Conservation (phyloP, 2,329 filamentous ascomycete genomes). For the Esteya vermicola region DNA sequence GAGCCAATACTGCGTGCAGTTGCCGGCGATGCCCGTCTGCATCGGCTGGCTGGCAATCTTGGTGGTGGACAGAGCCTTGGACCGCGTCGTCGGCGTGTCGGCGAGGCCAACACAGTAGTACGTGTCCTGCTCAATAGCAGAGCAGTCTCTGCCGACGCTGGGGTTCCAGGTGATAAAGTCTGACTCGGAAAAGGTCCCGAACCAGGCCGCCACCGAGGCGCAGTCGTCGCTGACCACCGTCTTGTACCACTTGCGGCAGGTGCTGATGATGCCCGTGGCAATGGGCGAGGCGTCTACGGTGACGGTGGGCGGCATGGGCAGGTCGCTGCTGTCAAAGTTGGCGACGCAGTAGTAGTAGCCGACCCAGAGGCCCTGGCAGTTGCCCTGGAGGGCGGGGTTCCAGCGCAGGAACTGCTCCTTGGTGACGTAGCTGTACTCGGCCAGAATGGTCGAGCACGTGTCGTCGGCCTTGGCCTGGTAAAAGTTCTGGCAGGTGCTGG, state of each 20-base stretch:
- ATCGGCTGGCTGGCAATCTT: neutral
- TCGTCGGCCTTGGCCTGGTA: neutral
- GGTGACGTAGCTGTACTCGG: neutral
- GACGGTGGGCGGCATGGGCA: neutral
- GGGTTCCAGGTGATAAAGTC: slow-evolving; percentile 1
- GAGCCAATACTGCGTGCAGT: slow-evolving; percentile 5
- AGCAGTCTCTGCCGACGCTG: neutral
- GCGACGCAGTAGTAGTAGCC: slow-evolving; percentile 1
- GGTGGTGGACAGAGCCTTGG: neutral
- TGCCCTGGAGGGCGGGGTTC: neutral
- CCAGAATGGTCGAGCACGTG: neutral
- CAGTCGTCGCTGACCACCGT: neutral
- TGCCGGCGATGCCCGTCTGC: slow-evolving; percentile 1
- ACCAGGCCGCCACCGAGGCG: neutral
- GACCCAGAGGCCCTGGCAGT: neutral
- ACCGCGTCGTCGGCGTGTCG: neutral
- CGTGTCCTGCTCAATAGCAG: neutral
- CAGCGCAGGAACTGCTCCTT: neutral
- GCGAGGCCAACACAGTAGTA: slow-evolving; percentile 1
- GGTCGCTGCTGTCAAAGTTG: neutral
- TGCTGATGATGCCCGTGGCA: neutral
- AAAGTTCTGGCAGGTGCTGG: neutral
- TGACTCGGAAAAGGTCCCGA: neutral
- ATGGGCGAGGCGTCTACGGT: neutral
- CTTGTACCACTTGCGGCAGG: neutral